phyloP scores from a whole-genome alignment of 2,329 filamentous ascomycete species.

The Calonectria fujianensis region DNA sequence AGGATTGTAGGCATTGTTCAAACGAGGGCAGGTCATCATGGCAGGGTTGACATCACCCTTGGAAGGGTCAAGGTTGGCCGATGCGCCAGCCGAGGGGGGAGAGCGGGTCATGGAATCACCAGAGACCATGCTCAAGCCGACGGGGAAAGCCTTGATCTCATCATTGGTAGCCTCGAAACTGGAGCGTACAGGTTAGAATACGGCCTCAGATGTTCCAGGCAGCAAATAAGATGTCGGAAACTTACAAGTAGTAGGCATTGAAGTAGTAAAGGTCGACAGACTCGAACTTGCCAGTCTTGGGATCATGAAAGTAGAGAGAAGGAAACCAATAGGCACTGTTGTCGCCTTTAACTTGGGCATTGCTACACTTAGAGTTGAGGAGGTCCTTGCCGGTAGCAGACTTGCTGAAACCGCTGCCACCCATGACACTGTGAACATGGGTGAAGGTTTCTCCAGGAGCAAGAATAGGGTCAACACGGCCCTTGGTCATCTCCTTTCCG shows the following conservation, averaged over 20 bases:
- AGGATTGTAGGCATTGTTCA: conserved; percentile 65
- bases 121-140: conserved; percentile 82
- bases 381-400: conserved; percentile 77
- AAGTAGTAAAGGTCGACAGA: conserved; percentile 82
- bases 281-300: conserved; percentile 77
- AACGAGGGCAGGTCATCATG: conserved; percentile 77
- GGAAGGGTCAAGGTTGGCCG: conserved; percentile 69
- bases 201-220: background rate
- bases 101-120: conserved; percentile 77
- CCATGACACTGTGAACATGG: conserved; percentile 83
- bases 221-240: conserved; percentile 10
- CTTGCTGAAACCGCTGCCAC: conserved; percentile 80
- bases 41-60: conserved; percentile 72
- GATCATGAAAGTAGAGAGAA: conserved; percentile 79
- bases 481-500: conserved; percentile 77
- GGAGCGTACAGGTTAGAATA: conserved; percentile 41
- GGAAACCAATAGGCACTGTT: conserved; percentile 88
- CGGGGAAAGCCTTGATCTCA: conserved; percentile 81
- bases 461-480: conserved; percentile 81
- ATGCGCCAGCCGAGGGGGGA: conserved; percentile 72
- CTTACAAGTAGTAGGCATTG: conserved; percentile 85
- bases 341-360: conserved; percentile 80
- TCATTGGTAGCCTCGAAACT: conserved; percentile 79
- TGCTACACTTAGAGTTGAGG: conserved; percentile 79
- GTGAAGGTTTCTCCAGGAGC: conserved; percentile 73